phyloP scores from a whole-genome alignment of 768 basidiomycete species.

The Suillus occidentalis region DNA sequence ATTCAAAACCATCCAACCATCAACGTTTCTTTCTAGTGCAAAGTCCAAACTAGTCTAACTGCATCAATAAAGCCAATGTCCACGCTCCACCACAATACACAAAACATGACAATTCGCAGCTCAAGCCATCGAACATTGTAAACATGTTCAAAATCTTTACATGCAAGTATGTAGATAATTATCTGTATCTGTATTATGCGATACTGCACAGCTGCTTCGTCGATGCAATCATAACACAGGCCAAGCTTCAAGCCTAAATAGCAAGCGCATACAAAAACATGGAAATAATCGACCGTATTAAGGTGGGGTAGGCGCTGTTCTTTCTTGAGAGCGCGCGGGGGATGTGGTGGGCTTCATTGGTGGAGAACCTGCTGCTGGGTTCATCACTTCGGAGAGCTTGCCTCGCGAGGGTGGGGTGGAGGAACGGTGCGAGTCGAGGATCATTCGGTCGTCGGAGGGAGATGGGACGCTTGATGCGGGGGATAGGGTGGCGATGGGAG shows the following conservation, averaged over 20 bases:
- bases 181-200: constrained; percentile 14
- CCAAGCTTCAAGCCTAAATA: constrained; percentile 6
- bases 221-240: constrained; percentile 11
- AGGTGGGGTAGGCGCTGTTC: constrained; percentile 30
- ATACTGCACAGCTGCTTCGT: constrained; percentile 27
- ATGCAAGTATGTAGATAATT: constrained; percentile 31
- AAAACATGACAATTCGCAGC: constrained; percentile 6
- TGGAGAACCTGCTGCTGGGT: constrained; percentile 50
- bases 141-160: constrained; percentile 27
- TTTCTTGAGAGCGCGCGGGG: constrained; percentile 43
- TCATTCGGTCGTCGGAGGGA: constrained; percentile 42
- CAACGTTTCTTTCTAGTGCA: no score
- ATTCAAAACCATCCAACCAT: no score
- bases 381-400: constrained; percentile 54
- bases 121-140: constrained; percentile 7
- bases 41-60: no score
- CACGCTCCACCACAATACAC: not conserved
- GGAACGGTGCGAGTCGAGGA: constrained; percentile 42
- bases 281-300: constrained; percentile 11
- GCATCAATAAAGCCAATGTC: no score
- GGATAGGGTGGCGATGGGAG: constrained; percentile 70
- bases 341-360: constrained; percentile 54
- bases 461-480: constrained; percentile 59
- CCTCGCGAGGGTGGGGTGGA: constrained; percentile 49
- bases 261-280: constrained; percentile 12